phyloP scores from a whole-genome alignment of 2,329 filamentous ascomycete genomes.

The Dactylellina leptospora region DNA sequence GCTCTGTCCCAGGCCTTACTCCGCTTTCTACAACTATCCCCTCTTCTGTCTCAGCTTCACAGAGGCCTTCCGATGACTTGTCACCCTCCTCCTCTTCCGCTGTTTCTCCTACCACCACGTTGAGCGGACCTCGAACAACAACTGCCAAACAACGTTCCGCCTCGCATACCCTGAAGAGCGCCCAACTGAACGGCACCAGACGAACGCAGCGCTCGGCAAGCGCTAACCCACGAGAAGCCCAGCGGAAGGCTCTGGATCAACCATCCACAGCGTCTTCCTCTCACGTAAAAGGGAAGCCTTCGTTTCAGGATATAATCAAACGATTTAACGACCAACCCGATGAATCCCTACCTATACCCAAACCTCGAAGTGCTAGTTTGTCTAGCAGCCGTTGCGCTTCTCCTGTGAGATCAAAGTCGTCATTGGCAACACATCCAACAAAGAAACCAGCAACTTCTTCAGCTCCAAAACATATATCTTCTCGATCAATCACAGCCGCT shows the following conservation, averaged over 20 bases:
- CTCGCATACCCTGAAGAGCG: slow-evolving; percentile 23
- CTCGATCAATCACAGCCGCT: slow-evolving; percentile 18
- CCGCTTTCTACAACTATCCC: slow-evolving; percentile 33
- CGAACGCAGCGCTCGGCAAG: slow-evolving; percentile 48
- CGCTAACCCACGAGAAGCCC: slow-evolving; percentile 40
- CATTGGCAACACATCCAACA: slow-evolving; percentile 42
- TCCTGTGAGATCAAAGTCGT: slow-evolving; percentile 47
- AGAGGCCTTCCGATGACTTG: slow-evolving; percentile 30
- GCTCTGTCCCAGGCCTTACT: slow-evolving; percentile 22
- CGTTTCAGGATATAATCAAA: slow-evolving; percentile 51
- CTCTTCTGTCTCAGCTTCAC: too few species aligned
- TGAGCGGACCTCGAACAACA: slow-evolving; percentile 19
- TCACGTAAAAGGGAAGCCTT: slow-evolving; percentile 43
- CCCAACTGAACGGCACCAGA: slow-evolving; percentile 33
- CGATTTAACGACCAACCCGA: slow-evolving; percentile 49
- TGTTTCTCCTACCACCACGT: slow-evolving; percentile 28
- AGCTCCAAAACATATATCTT: slow-evolving; percentile 13
- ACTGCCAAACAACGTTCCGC: slow-evolving; percentile 38
- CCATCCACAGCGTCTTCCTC: slow-evolving; percentile 28
- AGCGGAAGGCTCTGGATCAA: slow-evolving; percentile 39
- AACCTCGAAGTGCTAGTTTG: slow-evolving; percentile 44
- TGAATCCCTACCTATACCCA: slow-evolving; percentile 42
- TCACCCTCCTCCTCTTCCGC: slow-evolving; percentile 19
- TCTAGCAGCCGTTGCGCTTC: slow-evolving; percentile 49
- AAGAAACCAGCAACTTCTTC: slow-evolving; percentile 19